Percentiles rank a stretch among this genome's conserved stretches.
These are phyloP conservation scores for Anastatica hierochuntica DNA, from an alignment of 345 rosid species.

Conservation along the genomic window DNA sequence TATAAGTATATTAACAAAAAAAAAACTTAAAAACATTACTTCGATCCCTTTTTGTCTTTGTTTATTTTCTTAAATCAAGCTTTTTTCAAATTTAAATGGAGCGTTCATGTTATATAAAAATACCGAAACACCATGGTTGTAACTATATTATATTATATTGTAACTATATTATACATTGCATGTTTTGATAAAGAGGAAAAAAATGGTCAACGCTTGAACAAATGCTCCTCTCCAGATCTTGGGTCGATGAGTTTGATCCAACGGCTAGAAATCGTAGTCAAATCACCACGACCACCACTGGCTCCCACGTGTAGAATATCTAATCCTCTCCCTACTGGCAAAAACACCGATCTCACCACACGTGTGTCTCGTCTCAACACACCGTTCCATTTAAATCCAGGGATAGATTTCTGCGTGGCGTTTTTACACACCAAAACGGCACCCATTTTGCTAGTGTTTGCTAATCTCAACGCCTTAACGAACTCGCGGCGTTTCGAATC, in stretches of 20 bases:
- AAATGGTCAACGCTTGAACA: conserved; percentile 31
- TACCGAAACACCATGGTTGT: no score
- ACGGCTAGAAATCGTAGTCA: conserved; percentile 34
- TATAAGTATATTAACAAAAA: no score
- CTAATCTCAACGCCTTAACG: conserved; percentile 42
- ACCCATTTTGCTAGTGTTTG: conserved; percentile 45
- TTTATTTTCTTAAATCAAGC: no score
- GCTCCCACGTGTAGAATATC: conserved; percentile 60
- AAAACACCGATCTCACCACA: conserved; percentile 49
- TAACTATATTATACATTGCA: no score
- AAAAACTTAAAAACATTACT: no score
- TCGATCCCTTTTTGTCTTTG: no score
- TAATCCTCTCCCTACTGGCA: conserved; percentile 73
- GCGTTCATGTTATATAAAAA: no score
- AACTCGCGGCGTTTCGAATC: conserved; percentile 55
- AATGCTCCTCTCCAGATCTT: conserved; percentile 63
- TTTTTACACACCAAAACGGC: conserved; percentile 76
- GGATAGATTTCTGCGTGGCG: conserved; percentile 30
- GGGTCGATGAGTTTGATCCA: conserved; percentile 66
- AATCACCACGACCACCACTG: conserved; percentile 8
- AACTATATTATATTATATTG: no score
- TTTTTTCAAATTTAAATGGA: no score
- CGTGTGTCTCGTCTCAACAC: conserved; percentile 43
- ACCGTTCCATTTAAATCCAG: conserved; percentile 48
- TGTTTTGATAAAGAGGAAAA: no score